Base-by-base conservation (phyloP, 169 alveolate species). In the Amoebophrya sp. region DNA sequence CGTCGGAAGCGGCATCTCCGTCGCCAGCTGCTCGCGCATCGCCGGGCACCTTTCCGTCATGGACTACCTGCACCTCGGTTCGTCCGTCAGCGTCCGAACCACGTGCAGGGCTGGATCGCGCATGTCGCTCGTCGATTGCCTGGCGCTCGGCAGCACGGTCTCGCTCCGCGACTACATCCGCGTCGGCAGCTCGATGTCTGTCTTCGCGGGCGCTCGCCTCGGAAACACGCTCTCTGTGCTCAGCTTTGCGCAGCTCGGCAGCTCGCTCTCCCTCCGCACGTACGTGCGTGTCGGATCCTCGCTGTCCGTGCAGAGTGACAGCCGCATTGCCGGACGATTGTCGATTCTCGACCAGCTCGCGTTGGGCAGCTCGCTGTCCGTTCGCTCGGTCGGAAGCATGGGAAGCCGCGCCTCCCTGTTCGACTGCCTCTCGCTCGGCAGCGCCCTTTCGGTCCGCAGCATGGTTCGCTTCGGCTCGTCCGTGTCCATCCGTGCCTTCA, bases 251-350 rank as follows among this genome's bases (percentile, higher is more conserved):
- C 1, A 20, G 38, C 0, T 29, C 34, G 91, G 87, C 10, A 0
- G 38, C 38, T 0, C 23, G 10, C 31, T 43, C 87, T 16, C 1
- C 43, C n/a, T 45, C 43, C 91, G 69, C 18, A 43, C 91, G 20
- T 40, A 31, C 38, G 91, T 45, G 23, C 91, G 87, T 2, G 20
- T 45, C 48, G 91, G 43, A 26, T 31, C 87, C 23, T 29, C 43
- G 38, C 70, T 45, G 20, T 48, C 40, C 13, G 88, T 26, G 41
- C 88, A 26, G n/a, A 91, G 93, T 0, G n/a, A 88, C 90, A 18
- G 88, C 15, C 20, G 89, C 0, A 34, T 40, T 5, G 93, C 39
- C 43, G 40, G 23, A 13, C 38, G 40, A 0, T 18, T 38, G 13
- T 41, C 67, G 31, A 50, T 38, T 34, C 58, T 34, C 42, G 93